Percentiles rank a stretch among this genome's conserved stretches.
These are phyloP conservation scores for Westerdykella ornata DNA, from an alignment of 2,329 filamentous ascomycete species.

Conservation along the genomic window DNA sequence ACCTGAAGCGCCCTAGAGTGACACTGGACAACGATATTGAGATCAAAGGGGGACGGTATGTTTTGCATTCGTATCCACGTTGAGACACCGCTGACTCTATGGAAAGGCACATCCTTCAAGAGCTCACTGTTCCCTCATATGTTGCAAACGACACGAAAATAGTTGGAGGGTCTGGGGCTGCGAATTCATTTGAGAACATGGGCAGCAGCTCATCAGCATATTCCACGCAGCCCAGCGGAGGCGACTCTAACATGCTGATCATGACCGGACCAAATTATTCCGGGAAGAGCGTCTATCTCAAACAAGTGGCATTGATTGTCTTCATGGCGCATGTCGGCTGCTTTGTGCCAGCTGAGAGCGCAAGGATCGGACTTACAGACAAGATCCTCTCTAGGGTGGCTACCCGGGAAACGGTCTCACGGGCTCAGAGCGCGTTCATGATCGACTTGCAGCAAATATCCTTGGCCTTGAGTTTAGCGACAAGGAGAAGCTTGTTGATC, in stretches of 20 bases:
- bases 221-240: background rate
- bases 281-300: constrained; percentile 92
- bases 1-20: constrained; percentile 63
- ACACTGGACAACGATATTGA: constrained; percentile 62
- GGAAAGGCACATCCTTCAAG: constrained; percentile 69
- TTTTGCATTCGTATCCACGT: background rate
- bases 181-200: background rate
- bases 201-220: background rate
- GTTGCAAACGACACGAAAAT: constrained; percentile 76
- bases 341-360: constrained; percentile 74
- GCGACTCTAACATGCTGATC: constrained; percentile 61
- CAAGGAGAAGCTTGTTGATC: constrained; percentile 70
- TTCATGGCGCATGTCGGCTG: constrained; percentile 87
- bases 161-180: constrained; percentile 47
- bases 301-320: constrained; percentile 83
- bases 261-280: constrained; percentile 94
- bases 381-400: constrained; percentile 83
- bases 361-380: constrained; percentile 79
- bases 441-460: constrained; percentile 85
- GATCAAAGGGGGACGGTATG: constrained; percentile 66
- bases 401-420: constrained; percentile 61
- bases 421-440: constrained; percentile 61
- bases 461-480: constrained; percentile 67
- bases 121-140: constrained; percentile 71
- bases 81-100: constrained; percentile 7